A percentile compares a stretch with the other conserved stretches of the same genome.
phyloP scores from a whole-genome alignment of 352 stramenopile genomes.

The Lagenidium giganteum region DNA sequence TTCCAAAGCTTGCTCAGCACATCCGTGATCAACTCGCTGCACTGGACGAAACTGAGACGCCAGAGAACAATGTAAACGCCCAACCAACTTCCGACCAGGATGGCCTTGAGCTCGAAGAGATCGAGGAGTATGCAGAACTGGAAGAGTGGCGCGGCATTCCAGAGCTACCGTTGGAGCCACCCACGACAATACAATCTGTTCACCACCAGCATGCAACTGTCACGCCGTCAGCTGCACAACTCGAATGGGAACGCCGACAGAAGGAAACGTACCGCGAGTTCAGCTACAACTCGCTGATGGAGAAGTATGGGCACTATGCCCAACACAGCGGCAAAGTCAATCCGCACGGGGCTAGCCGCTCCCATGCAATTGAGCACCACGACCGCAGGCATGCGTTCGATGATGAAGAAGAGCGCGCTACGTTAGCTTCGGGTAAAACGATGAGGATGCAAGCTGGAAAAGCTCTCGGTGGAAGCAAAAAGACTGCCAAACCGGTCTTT shows the following conservation, averaged over 20 bases:
- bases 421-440: no score
- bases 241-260: slow-evolving; percentile 14
- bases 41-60: slow-evolving; percentile 19
- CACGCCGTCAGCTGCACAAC: neutral
- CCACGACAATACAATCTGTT: no score
- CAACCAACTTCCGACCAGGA: no score
- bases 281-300: slow-evolving; percentile 69
- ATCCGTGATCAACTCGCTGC: slow-evolving; percentile 56
- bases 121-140: no score
- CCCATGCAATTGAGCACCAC: slow-evolving; percentile 2
- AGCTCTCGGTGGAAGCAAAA: no score
- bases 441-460: no score
- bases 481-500: slow-evolving; percentile 41
- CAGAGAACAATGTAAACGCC: no score
- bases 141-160: no score
- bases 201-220: neutral
- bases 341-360: slow-evolving; percentile 1
- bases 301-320: slow-evolving; percentile 71
- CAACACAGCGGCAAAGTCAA: slow-evolving; percentile 62
- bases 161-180: neutral
- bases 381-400: no score
- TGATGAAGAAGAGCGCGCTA: no score
- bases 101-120: no score
- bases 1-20: slow-evolving; percentile 43
- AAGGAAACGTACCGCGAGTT: slow-evolving; percentile 52